Base-by-base conservation (phyloP, 2,329 filamentous ascomycete species). In the Penicillium crustosum region DNA sequence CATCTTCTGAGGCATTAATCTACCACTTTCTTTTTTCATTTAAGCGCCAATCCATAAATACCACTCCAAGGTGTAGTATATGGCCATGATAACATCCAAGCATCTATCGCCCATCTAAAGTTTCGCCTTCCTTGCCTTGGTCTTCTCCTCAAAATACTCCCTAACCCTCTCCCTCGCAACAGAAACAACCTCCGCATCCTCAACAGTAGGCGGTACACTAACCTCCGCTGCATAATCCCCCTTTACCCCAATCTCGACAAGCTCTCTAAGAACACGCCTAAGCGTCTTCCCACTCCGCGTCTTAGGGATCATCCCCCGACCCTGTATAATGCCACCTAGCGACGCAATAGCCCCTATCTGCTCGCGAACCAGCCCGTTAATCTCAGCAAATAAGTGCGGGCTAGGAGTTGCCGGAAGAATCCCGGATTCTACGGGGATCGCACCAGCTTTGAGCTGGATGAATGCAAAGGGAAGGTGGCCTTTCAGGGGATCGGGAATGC, bases 381-480 rank as follows among this genome's bases (percentile, higher is more conserved):
- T 65, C 13, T 67, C 69, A 2, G 63, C 61, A 63, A 84, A 79
- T 15, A 86, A 75, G 47, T 77, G 69, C 1, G 71, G 60, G 1
- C 79, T 74, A 6, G 73, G 64, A 1, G 66, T 71, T 15, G 76
- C 76, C 7, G 75, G 72, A 3, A 77, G 49, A 2, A 36, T 15
- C 23, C 17, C 17, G 2, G 19, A 13, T 35, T 49, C 25, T 13
- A 29, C 44, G 5, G 44, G 7, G 17, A 31, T 19, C 1, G 12
- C 10, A 83, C 83, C 9, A 80, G 81, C 2, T 73, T 64, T 5
- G 79, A 83, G 71, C 83, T 85, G 88, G 65, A 96, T 82, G 72
- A 97, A 96, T 10, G 92, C 93, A 69, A 97, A 96, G 0, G 93
- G 93, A 6, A 96, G 83, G 67, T 96, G 91, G 19, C 93, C 93